Evolutionary conservation across 1,139 yeast genomes (phyloP), one percentile per base, ranked within the genome.

Genomic region (Meyerozyma athensensis): DNA sequence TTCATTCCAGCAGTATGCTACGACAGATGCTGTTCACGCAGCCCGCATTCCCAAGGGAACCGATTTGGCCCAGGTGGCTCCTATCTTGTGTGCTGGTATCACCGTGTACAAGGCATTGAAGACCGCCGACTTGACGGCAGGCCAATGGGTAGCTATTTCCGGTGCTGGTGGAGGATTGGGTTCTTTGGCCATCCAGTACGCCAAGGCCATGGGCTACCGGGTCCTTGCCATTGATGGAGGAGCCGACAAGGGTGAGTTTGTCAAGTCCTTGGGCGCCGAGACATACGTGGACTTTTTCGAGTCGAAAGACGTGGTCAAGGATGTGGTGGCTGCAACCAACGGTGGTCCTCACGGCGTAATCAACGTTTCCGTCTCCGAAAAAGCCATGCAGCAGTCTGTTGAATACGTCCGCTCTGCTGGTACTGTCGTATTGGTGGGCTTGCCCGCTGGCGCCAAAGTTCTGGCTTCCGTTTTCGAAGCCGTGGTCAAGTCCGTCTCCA

Each of bases 91-190:
- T 65, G 94, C 92, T 31, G 94, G 94, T 64, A 76, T 84, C 63
- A 84, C 94, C 37, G 90, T 82, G 42, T 84, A 82, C 76, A 83
- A 83, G 71, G 94, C 92, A 26, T 65, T 84, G 53, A 83, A 83
- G 71, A 77, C 80, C 36, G 81, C 90, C 41, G 68, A 72, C 35
- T 68, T 80, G 49, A 54, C 50, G 38, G 78, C 90, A 37, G 94
- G 92, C 54, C 77, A 84, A 54, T 82, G 87, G 86, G 86, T 83
- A 43, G 82, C 83, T 48, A 69, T 84, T 52, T 77, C 86, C 44
- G 94, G 95, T 63, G 90, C 90, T 40, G 87, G 81, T 56, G 90
- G 95, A 62, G 95, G 94, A 53, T 74, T 85, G 53, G 95, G 95
- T 44, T 76, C 89, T 36, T 67, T 84, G 44, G 92, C 90, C 42